These are phyloP conservation scores for Aplosporella prunicola DNA, from an alignment of 2,329 filamentous ascomycete genomes.

Conservation along the genomic window DNA sequence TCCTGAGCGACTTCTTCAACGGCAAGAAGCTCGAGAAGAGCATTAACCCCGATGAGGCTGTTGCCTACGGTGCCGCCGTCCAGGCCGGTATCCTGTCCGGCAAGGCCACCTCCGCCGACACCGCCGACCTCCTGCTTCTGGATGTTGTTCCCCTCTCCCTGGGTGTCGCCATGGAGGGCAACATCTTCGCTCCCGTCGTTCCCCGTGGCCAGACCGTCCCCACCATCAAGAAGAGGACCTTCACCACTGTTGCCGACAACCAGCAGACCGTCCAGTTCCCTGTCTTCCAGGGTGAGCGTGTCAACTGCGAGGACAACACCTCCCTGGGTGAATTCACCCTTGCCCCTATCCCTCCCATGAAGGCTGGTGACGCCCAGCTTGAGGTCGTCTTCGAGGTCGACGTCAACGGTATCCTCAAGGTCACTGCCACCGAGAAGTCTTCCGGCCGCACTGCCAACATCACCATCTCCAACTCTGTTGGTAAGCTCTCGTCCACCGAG, in stretches of 20 bases:
- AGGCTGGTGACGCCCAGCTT: constrained; percentile 89
- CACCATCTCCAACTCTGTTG: constrained; percentile 98
- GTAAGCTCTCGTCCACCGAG: constrained; percentile 88
- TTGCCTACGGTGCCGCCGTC: constrained; percentile 96
- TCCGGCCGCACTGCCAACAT: constrained; percentile 98
- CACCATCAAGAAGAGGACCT: constrained; percentile 75
- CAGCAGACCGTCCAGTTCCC: constrained; percentile 77
- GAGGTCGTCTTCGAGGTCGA: constrained; percentile 99
- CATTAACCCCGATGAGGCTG: constrained; percentile 99
- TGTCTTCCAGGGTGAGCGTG: constrained; percentile 91
- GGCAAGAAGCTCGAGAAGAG: constrained; percentile 99
- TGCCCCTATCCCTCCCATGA: constrained; percentile 76
- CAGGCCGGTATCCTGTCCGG: constrained; percentile 98
- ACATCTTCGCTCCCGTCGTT: constrained; percentile 95
- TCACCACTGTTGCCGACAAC: constrained; percentile 70
- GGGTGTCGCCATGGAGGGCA: constrained; percentile 98
- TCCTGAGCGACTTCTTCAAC: constrained; percentile 97
- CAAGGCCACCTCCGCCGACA: constrained; percentile 93
- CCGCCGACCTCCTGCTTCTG: constrained; percentile 84
- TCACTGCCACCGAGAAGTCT: constrained; percentile 97
- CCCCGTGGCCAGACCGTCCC: constrained; percentile 53
- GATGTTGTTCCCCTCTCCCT: constrained; percentile 95
- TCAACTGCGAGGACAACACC: constrained; percentile 98
- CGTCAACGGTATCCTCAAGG: constrained; percentile 99
- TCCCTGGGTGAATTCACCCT: constrained; percentile 96